Percentiles rank a stretch among this genome's conserved stretches.
phyloP scores from a whole-genome alignment of 176 grass and related monocot species.

The maize (Zea mays) region Zm-B73-REFERENCE-NAM-5.0 NC_050097.1:203981501-203982000 shows the following conservation, averaged over 20 bases:
- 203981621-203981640: slow-evolving; percentile 30
- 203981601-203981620: slow-evolving; percentile 28
- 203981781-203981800: too few relatives aligned
- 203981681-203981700: too few relatives aligned
- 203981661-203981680: too few relatives aligned
- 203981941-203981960: slow-evolving; percentile 34
- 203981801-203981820: too few relatives aligned
- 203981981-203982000: slow-evolving; percentile 38
- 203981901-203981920: slow-evolving; percentile 26
- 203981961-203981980: slow-evolving; percentile 37
- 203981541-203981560: slow-evolving; percentile 8
- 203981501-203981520: slow-evolving; percentile 16
- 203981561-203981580: slow-evolving; percentile 29
- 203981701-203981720: too few relatives aligned
- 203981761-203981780: too few relatives aligned
- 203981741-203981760: too few relatives aligned
- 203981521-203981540: slow-evolving; percentile 24
- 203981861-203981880: neutral
- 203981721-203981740: too few relatives aligned
- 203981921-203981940: slow-evolving; percentile 6
- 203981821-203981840: too few relatives aligned
- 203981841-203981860: neutral
- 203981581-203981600: slow-evolving; percentile 30
- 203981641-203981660: too few relatives aligned
- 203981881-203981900: slow-evolving; percentile 33